These are phyloP conservation scores for Athelia sp. DNA, from an alignment of 1,284 basidiomycete species.

Conservation along the genomic window DNA sequence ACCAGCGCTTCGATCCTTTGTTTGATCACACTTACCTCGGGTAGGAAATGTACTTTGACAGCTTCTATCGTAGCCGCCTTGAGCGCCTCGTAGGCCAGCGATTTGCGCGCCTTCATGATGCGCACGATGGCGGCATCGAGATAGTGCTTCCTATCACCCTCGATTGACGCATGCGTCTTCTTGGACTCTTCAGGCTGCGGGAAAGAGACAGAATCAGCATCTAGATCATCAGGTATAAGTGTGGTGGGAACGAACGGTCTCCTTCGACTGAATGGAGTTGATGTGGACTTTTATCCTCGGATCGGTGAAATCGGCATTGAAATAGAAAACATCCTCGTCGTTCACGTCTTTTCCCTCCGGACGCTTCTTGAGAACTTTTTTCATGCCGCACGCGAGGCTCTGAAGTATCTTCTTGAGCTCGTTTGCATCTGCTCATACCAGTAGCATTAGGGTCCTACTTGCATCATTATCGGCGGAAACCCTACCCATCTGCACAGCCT, in stretches of 20 bases:
- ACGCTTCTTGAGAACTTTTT: conserved; percentile 82
- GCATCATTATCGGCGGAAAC: no score
- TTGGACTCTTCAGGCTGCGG: conserved; percentile 79
- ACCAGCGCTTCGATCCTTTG: conserved; percentile 77
- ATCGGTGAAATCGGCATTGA: conserved; percentile 84
- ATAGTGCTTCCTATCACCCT: conserved; percentile 81
- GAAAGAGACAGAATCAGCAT: conserved; percentile 1
- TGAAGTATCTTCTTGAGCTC: conserved; percentile 86
- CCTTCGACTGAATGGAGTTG: conserved; percentile 94
- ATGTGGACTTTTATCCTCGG: conserved; percentile 82
- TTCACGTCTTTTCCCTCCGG: conserved; percentile 80
- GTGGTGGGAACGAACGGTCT: conserved; percentile 53
- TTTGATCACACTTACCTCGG: conserved; percentile 77
- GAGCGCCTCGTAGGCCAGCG: conserved; percentile 71
- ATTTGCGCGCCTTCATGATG: conserved; percentile 91
- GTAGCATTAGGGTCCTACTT: no score
- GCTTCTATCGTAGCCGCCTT: conserved; percentile 76
- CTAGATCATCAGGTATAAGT: background rate
- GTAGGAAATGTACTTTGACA: conserved; percentile 76
- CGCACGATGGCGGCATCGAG: conserved; percentile 94
- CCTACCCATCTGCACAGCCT: conserved; percentile 74
- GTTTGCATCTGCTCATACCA: conserved; percentile 53
- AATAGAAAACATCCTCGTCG: conserved; percentile 73
- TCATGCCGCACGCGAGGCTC: conserved; percentile 87
- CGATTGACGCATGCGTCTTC: conserved; percentile 79